phyloP scores from a whole-genome alignment of 192 early-diverging fungal genomes.

The Rhizophagus clarus region DNA sequence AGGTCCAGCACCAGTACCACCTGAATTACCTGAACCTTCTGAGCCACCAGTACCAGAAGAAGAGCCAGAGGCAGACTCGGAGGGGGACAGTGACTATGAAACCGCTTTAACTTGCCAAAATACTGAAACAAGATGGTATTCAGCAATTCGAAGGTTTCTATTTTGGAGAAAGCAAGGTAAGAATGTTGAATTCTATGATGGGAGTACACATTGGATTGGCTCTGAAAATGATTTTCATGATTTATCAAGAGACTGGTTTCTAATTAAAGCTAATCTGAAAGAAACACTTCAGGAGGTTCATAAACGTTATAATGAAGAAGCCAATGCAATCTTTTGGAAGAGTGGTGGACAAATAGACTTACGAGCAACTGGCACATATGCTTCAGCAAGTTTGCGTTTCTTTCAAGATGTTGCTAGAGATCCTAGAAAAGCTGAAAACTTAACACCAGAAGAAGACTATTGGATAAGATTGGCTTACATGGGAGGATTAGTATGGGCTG shows the following conservation, averaged over 20 bases:
- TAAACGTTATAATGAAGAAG: not conserved
- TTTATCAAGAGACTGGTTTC: not conserved
- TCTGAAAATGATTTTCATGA: not conserved
- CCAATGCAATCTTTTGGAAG: not conserved
- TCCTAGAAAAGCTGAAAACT: not conserved
- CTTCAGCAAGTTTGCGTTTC: not conserved
- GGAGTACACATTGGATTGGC: not conserved
- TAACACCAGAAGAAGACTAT: not conserved
- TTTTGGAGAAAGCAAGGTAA: not conserved
- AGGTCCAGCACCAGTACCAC: not conserved
- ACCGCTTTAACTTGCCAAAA: not conserved
- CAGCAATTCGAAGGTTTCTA: not conserved
- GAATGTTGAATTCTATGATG: not conserved
- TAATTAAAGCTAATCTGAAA: not conserved
- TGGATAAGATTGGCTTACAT: not conserved
- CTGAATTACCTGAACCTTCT: not conserved
- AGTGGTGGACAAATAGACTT: not conserved
- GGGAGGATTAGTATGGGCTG: not conserved
- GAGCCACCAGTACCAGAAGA: not conserved
- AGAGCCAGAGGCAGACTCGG: not conserved
- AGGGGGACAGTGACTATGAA: not conserved
- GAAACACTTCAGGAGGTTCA: not conserved
- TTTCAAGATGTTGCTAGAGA: not conserved
- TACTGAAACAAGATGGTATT: constrained; percentile 11
- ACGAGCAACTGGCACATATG: constrained; percentile 1